Percentiles rank a stretch among this genome's conserved stretches.
These are phyloP conservation scores for Suzukiozyma palmioleophila DNA, from an alignment of 1,139 yeast species.

Conservation along the genomic window DNA sequence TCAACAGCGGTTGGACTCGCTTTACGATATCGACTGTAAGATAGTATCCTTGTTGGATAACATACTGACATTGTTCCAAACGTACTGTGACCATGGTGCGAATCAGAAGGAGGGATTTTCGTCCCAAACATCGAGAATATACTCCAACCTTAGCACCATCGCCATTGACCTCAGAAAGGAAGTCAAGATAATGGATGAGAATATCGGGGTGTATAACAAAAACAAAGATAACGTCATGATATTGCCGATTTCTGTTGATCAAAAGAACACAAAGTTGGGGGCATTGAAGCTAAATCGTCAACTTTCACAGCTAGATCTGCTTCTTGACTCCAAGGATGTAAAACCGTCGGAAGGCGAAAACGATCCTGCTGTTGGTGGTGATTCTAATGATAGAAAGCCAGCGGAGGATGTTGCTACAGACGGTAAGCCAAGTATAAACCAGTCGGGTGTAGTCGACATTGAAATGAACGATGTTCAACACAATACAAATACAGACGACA, in stretches of 20 bases:
- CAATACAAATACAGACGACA: too few species aligned
- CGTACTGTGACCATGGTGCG: conserved; percentile 22
- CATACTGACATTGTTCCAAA: conserved; percentile 36
- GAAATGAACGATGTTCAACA: too few species aligned
- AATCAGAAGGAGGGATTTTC: conserved; percentile 22
- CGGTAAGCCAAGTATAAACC: too few species aligned
- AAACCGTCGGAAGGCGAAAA: too few species aligned
- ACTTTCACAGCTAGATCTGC: conserved; percentile 19
- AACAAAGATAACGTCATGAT: conserved; percentile 48
- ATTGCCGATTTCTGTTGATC: conserved; percentile 57
- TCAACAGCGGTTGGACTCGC: conserved; percentile 41
- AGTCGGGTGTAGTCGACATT: too few species aligned
- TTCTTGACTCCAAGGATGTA: too few species aligned
- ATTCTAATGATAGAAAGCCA: too few species aligned
- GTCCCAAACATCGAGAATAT: conserved; percentile 29
- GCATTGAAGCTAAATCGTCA: conserved; percentile 41
- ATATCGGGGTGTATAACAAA: conserved; percentile 44
- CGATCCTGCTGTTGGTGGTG: too few species aligned
- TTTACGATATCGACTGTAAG: conserved; percentile 39
- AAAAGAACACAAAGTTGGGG: conserved; percentile 58
- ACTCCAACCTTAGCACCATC: conserved; percentile 29
- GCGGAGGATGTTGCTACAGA: too few species aligned
- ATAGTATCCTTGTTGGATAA: conserved; percentile 43
- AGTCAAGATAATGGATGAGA: conserved; percentile 54
- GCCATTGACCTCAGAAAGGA: conserved; percentile 54